These are phyloP conservation scores for Ceratocystiopsis minuta DNA, from an alignment of 2,329 filamentous ascomycete genomes.

Conservation along the genomic window DNA sequence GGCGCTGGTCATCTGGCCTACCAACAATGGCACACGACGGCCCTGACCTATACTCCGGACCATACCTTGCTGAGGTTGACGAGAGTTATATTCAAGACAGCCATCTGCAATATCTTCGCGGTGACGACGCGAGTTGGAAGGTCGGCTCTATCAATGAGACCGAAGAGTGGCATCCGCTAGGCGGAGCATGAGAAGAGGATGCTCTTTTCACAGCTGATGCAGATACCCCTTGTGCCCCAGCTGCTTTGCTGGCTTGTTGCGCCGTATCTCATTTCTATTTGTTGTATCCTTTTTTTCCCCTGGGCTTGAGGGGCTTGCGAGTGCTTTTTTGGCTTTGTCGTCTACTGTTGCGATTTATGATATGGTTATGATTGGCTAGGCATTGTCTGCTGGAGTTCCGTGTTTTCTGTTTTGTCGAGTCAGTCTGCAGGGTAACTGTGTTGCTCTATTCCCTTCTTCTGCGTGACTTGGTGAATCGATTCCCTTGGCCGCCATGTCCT, in stretches of 20 bases:
- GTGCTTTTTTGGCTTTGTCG: neutral
- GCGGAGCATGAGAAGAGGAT: neutral
- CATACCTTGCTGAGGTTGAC: slow-evolving; percentile 12
- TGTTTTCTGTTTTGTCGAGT: too few species aligned
- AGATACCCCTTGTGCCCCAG: neutral
- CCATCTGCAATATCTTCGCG: slow-evolving; percentile 9
- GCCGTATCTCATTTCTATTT: neutral
- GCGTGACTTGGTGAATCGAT: too few species aligned
- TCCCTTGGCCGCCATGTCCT: too few species aligned
- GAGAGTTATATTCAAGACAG: slow-evolving; percentile 11
- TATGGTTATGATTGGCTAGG: too few species aligned
- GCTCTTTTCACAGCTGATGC: too few species aligned
- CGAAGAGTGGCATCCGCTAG: slow-evolving; percentile 10
- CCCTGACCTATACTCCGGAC: slow-evolving; percentile 7
- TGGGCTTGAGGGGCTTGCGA: too few species aligned
- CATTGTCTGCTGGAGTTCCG: too few species aligned
- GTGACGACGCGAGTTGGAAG: slow-evolving; percentile 13
- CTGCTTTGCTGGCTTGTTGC: neutral
- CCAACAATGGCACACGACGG: too few species aligned
- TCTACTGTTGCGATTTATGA: neutral
- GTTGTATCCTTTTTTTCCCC: neutral
- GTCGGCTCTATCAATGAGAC: slow-evolving; percentile 10
- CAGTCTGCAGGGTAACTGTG: too few species aligned
- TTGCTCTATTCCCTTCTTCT: too few species aligned
- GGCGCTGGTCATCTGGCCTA: slow-evolving; percentile 4